These are phyloP conservation scores for Erythrobasidium hasegawianum DNA, from an alignment of 1,284 basidiomycete genomes.

Conservation along the genomic window DNA sequence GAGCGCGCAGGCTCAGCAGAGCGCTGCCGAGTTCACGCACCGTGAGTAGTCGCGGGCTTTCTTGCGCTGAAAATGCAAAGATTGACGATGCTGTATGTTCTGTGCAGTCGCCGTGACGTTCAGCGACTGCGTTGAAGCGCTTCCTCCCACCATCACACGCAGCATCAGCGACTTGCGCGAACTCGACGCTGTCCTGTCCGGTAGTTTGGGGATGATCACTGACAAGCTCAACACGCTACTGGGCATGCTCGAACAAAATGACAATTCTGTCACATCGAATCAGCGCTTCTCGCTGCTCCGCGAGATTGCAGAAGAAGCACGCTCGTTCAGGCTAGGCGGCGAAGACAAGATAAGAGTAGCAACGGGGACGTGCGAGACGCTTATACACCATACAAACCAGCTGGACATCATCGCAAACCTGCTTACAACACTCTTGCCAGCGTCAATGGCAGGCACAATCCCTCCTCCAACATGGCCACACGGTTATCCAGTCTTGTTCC, in stretches of 20 bases:
- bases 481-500: constrained; percentile 41
- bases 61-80: no score
- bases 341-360: constrained; percentile 99
- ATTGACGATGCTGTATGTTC: background rate
- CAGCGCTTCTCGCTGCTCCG: constrained; percentile 80
- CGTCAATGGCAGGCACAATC: constrained; percentile 38
- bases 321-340: constrained; percentile 84
- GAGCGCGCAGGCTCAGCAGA: constrained; percentile 12
- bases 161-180: constrained; percentile 93
- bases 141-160: constrained; percentile 90
- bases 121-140: constrained; percentile 79
- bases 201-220: constrained; percentile 56
- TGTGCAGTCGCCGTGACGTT: constrained; percentile 42
- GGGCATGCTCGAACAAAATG: constrained; percentile 59
- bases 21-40: constrained; percentile 32
- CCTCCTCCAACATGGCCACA: constrained; percentile 38
- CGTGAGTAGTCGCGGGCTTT: constrained; percentile 9
- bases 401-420: constrained; percentile 42
- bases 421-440: constrained; percentile 42
- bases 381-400: constrained; percentile 42
- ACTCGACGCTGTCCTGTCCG: constrained; percentile 92
- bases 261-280: constrained; percentile 61
- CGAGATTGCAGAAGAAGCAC: constrained; percentile 90
- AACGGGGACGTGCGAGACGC: constrained; percentile 82
- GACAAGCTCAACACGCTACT: constrained; percentile 70